These are phyloP conservation scores for Exophiala calicioides DNA, from an alignment of 2,329 filamentous ascomycete species.

Conservation along the genomic window DNA sequence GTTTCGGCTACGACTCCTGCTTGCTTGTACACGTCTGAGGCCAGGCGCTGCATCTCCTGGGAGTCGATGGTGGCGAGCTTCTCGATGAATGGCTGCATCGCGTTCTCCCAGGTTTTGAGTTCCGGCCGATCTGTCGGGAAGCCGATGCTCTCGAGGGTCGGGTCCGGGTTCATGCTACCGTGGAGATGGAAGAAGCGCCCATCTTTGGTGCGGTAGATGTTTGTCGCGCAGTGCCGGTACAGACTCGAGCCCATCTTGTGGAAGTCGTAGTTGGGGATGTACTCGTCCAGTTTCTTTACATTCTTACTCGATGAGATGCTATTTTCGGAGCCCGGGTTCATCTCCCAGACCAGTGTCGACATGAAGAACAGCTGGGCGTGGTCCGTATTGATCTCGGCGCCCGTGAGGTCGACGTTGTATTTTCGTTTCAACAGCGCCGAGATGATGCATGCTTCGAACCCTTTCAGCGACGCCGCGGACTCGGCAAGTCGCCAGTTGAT, in stretches of 20 bases:
- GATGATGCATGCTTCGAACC: constrained; percentile 50
- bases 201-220: constrained; percentile 52
- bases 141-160: constrained; percentile 41
- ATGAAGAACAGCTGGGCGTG: constrained; percentile 49
- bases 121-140: constrained; percentile 37
- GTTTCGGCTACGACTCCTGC: constrained; percentile 44
- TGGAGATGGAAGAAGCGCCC: constrained; percentile 51
- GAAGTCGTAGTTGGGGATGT: constrained; percentile 62
- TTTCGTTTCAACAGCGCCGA: constrained; percentile 49
- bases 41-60: constrained; percentile 37
- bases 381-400: constrained; percentile 52
- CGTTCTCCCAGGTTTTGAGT: constrained; percentile 33
- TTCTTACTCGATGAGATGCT: constrained; percentile 24
- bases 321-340: constrained; percentile 37
- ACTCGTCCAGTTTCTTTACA: constrained; percentile 16
- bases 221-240: constrained; percentile 33
- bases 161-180: constrained; percentile 50
- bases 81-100: constrained; percentile 38
- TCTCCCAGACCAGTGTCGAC: constrained; percentile 40
- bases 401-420: constrained; percentile 43
- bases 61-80: constrained; percentile 39
- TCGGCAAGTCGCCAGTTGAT: constrained; percentile 61
- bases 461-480: constrained; percentile 53
- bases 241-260: constrained; percentile 62
- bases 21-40: constrained; percentile 42